Conservation (phyloP, 495 filamentous ascomycete genomes). For the Trichoderma virens region DNA sequence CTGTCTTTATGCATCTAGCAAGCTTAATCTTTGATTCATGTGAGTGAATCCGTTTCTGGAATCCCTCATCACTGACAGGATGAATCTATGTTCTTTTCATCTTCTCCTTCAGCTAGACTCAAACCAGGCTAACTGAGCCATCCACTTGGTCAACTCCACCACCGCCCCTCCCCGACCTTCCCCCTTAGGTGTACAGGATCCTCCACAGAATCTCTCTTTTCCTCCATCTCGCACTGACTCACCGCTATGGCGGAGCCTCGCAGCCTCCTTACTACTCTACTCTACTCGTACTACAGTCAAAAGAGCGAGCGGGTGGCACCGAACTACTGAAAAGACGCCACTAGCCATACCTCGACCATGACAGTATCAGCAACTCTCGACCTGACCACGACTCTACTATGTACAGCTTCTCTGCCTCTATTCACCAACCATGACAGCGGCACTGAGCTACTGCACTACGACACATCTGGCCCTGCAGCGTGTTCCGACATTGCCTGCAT, state of each 20-base stretch:
- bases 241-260: not conserved
- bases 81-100: not conserved
- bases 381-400: too few relatives aligned
- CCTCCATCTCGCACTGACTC: not conserved
- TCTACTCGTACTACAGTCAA: not conserved
- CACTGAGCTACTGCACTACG: too few relatives aligned
- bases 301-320: too few relatives aligned
- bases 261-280: not conserved
- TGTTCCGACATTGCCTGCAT: slow-evolving; percentile 2
- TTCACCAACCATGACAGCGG: too few relatives aligned
- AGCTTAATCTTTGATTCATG: too few relatives aligned
- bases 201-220: not conserved
- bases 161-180: not conserved
- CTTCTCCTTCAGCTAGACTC: not conserved
- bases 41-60: too few relatives aligned
- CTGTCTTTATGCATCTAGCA: too few relatives aligned
- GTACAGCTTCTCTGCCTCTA: too few relatives aligned
- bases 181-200: not conserved
- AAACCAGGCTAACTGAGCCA: not conserved
- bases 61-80: too few relatives aligned
- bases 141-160: not conserved
- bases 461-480: not conserved
- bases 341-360: too few relatives aligned
- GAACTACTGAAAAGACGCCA: too few relatives aligned
- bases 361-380: too few relatives aligned